These are phyloP conservation scores for Blechomonas ayalai DNA, from an alignment of 208 protist genomes.

Conservation along the genomic window DNA sequence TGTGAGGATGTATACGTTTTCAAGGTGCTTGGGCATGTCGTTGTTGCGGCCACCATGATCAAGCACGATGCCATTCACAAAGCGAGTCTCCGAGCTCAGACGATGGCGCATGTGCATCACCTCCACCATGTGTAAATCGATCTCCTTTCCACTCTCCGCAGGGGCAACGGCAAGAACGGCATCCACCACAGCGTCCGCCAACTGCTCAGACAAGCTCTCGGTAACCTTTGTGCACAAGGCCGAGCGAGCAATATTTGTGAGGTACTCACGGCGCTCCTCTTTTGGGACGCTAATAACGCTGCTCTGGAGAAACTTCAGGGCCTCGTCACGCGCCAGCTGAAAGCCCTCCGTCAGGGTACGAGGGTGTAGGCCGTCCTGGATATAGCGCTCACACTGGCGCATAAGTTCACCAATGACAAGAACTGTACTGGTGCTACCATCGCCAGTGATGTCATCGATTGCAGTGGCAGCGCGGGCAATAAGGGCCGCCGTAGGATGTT, in stretches of 20 bases:
- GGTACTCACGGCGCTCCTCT: slow-evolving; percentile 83
- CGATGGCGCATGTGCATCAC: slow-evolving; percentile 99
- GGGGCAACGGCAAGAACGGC: slow-evolving; percentile 88
- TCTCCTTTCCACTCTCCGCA: slow-evolving; percentile 53
- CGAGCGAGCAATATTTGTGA: slow-evolving; percentile 95
- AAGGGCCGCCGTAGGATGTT: slow-evolving; percentile 98
- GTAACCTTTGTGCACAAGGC: slow-evolving; percentile 94
- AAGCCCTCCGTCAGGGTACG: slow-evolving; percentile 98
- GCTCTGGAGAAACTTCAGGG: slow-evolving; percentile 87
- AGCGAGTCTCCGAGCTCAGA: slow-evolving; percentile 91
- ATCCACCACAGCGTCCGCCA: slow-evolving; percentile 95
- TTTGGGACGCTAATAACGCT: slow-evolving; percentile 64
- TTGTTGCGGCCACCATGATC: slow-evolving; percentile 99
- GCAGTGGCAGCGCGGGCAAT: slow-evolving; percentile 99
- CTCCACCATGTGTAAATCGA: slow-evolving; percentile 99
- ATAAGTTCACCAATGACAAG: slow-evolving; percentile 99
- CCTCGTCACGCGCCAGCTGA: slow-evolving; percentile 91
- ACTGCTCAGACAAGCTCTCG: slow-evolving; percentile 54
- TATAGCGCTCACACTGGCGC: slow-evolving; percentile 96
- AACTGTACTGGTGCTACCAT: slow-evolving; percentile 99
- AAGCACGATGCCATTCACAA: slow-evolving; percentile 99
- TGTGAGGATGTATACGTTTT: slow-evolving; percentile 98
- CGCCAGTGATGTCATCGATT: slow-evolving; percentile 99
- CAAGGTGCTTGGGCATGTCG: slow-evolving; percentile 96
- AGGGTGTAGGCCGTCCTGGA: slow-evolving; percentile 99